Evolutionary conservation across 2,329 filamentous ascomycete genomes (phyloP), one percentile per base, ranked within the genome.

Genomic region (Alternaria sp.): DNA sequence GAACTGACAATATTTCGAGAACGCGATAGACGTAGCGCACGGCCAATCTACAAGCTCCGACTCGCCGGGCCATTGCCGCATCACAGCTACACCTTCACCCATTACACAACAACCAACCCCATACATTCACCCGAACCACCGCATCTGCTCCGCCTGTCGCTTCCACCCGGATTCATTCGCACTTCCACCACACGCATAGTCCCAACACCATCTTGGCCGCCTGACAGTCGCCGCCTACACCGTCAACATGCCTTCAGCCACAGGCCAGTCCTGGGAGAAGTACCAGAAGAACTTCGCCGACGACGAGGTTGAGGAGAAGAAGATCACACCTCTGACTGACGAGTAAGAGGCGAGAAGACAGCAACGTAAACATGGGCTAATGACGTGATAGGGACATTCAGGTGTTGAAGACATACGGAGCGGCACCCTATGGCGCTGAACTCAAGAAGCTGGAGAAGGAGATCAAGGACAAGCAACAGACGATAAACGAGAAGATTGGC

Each of bases 381-480:
- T 65, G 57, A 58, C 44, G 43, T 57, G 49, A 59, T 70, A 98
- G 94, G 85, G 95, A 99, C 85, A 99, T 99, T 75, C 94, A 97
- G 84, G 95, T 99, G 69, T 89, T 99, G 73, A 99, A 98, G 85
- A 99, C 95, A 64, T 99, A 99, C 81, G 96, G 96, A 74, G 94
- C 94, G 36, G 95, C 95, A 60, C 95, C 95, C 32, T 99, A 99
- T 77, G 94, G 93, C 69, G 90, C 92, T 49, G 91, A 93, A 62
- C 85, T 99, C 77, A 97, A 97, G 87, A 96, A 95, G 84, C 91
- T 99, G 65, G 95, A 99, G 83, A 97, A 98, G 82, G 92, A 97
- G 83, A 98, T 99, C 86, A 99, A 98, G 81, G 95, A 99, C 81
- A 97, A 97, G 82, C 95, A 99, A 82, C 91, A 92, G 75, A 97